Conservation (phyloP, 495 filamentous ascomycete genomes). For the Poronia punctata region DNA sequence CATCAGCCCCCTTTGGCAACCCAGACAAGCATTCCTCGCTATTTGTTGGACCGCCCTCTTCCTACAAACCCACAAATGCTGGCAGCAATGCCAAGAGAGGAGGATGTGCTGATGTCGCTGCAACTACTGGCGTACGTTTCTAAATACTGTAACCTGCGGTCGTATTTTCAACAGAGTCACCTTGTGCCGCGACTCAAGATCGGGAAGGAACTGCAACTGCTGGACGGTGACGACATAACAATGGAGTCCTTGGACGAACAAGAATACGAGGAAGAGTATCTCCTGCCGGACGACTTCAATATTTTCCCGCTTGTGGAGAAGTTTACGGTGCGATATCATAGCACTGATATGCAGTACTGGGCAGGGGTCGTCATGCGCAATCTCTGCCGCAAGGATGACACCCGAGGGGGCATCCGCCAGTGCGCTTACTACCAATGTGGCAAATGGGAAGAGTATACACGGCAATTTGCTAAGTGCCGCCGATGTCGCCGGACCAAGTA, state of each 20-base stretch:
- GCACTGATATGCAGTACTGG: conserved; percentile 98
- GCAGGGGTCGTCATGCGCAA: conserved; percentile 98
- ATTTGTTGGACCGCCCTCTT: conserved; percentile 64
- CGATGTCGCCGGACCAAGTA: conserved; percentile 96
- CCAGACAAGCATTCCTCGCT: conserved; percentile 55
- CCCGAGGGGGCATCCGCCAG: conserved; percentile 85
- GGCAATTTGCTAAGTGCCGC: conserved; percentile 96
- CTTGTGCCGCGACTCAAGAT: conserved; percentile 90
- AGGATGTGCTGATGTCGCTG: conserved; percentile 97
- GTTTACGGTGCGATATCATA: conserved; percentile 91
- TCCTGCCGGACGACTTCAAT: conserved; percentile 89
- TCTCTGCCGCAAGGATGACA: conserved; percentile 95
- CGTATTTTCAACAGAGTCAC: conserved; percentile 92
- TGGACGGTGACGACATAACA: conserved; percentile 55
- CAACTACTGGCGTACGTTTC: conserved; percentile 96
- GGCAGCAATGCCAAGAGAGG: conserved; percentile 87
- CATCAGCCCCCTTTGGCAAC: conserved; percentile 62
- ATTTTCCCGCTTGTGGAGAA: conserved; percentile 98
- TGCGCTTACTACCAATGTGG: conserved; percentile 97
- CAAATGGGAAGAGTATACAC: conserved; percentile 92
- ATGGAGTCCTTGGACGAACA: conserved; percentile 34
- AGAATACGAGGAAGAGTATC: conserved; percentile 83
- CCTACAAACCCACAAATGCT: conserved; percentile 60
- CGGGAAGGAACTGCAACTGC: conserved; percentile 68
- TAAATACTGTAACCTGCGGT: conserved; percentile 93